Evolutionary conservation across 2,329 filamentous ascomycete species (phyloP), one percentile per base, ranked within the genome.

Genomic region (Arachnopeziza araneosa): DNA sequence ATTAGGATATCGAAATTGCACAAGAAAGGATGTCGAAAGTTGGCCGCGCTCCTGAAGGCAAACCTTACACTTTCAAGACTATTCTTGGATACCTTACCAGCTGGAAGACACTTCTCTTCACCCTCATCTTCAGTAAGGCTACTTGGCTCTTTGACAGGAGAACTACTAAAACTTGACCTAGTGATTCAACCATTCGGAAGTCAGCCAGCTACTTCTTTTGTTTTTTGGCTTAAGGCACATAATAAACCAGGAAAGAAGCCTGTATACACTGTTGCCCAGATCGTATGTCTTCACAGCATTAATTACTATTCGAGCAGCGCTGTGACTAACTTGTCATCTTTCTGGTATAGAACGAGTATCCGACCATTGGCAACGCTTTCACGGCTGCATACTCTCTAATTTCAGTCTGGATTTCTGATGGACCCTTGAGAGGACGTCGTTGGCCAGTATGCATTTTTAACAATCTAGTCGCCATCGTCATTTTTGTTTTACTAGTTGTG

Each of bases 401-500:
- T 36, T 49, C 58, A 32, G 63, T 64, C 58, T 89, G 85, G 86
- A 80, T 80, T 0, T 88, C 85, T 0, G 86, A 89, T 69, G 78
- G 79, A 0, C 57, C 88, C 0, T 80, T 86, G 52, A 75, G 75
- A 21, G 85, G 86, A 1, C 79, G 76, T 0, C 76, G 86, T 5
- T 89, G 85, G 85, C 86, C 85, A 0, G 78, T 83, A 0, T 85
- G 89, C 52, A 73, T 88, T 2, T 83, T 80, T 54, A 79, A 78
- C 2, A 80, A 76, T 1, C 69, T 76, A 8, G 57, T 64, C 26
- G 55, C 60, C 12, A 61, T 64, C 21, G 56, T 62, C 0, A 58
- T 64, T 44, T 62, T 64, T 52, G 30, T 56, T 14, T 22, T 62
- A 17, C 56, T 64, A 1, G 60, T 58, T 23, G 63, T 63, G 9